These are phyloP conservation scores for Leishmania gerbilli DNA, from an alignment of 208 protist genomes.

Conservation along the genomic window DNA sequence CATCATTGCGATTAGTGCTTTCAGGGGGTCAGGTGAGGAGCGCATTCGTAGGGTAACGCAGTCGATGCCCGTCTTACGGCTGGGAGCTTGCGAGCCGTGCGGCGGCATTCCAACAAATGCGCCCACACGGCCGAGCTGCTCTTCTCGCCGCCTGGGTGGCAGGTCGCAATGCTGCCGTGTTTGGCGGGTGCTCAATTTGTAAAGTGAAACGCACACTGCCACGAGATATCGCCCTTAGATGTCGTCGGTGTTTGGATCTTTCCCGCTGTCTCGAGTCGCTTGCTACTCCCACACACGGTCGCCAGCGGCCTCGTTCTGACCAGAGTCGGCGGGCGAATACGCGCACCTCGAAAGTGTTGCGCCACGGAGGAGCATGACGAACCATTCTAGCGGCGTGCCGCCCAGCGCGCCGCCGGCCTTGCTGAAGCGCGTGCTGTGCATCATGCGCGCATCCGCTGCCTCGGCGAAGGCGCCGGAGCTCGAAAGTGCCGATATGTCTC, in stretches of 20 bases:
- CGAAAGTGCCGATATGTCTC: background rate
- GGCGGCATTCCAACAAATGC: background rate
- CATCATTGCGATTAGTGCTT: too few species aligned
- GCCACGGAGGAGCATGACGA: background rate
- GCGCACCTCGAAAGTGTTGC: background rate
- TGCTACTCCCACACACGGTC: background rate
- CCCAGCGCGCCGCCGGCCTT: background rate
- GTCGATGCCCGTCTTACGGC: background rate
- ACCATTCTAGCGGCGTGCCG: conserved; percentile 14
- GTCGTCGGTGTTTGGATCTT: background rate
- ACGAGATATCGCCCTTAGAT: conserved; percentile 5
- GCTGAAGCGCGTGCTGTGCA: background rate
- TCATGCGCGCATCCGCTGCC: background rate
- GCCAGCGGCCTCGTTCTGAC: background rate
- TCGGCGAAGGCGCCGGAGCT: background rate
- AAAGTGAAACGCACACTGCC: background rate
- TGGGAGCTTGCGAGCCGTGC: background rate
- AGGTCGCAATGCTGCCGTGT: background rate
- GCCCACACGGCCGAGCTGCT: background rate
- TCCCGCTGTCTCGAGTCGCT: background rate
- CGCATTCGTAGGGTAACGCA: background rate
- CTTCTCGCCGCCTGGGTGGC: background rate
- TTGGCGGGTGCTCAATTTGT: background rate
- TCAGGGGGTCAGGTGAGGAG: too few species aligned
- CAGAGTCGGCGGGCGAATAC: background rate